Evolutionary conservation across 73 alveolate genomes (phyloP).

Genomic region (Symbiodinium natans): DNA sequence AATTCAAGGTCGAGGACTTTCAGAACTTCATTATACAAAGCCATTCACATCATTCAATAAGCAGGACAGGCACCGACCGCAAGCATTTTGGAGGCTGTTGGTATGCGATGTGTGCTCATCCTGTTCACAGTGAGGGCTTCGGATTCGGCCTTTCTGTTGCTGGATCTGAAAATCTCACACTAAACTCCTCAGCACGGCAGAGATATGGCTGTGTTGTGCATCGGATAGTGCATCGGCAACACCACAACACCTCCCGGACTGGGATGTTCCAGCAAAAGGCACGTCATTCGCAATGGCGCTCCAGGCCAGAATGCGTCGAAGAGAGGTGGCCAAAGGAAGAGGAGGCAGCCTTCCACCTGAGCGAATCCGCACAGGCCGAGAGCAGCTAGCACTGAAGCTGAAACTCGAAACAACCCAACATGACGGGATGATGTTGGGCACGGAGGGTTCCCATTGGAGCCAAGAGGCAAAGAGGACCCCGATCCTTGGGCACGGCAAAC

Average conservation of each 20-base stretch:
- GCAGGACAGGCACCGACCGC: too few relatives aligned
- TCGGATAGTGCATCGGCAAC: background rate
- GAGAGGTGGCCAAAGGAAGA: constrained; percentile 59
- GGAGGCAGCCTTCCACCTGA: constrained; percentile 84
- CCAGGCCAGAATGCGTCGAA: constrained; percentile 36
- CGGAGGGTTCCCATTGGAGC: background rate
- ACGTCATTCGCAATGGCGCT: constrained; percentile 49
- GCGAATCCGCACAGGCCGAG: too few relatives aligned
- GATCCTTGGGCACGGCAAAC: background rate
- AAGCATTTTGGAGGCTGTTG: too few relatives aligned
- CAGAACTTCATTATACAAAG: too few relatives aligned
- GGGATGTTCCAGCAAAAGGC: background rate
- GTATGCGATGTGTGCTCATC: too few relatives aligned
- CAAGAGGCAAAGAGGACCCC: constrained; percentile 43
- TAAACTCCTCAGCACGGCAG: background rate
- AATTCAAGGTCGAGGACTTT: too few relatives aligned
- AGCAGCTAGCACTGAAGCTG: too few relatives aligned
- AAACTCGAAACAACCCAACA: too few relatives aligned
- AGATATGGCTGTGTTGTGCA: too few relatives aligned
- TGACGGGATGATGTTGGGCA: background rate
- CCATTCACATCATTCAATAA: too few relatives aligned
- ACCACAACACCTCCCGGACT: background rate
- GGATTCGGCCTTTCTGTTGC: background rate
- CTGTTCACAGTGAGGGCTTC: too few relatives aligned
- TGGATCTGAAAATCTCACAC: background rate